Base-by-base conservation (phyloP, 1,284 basidiomycete species). In the Rhodotorula sp. region DNA sequence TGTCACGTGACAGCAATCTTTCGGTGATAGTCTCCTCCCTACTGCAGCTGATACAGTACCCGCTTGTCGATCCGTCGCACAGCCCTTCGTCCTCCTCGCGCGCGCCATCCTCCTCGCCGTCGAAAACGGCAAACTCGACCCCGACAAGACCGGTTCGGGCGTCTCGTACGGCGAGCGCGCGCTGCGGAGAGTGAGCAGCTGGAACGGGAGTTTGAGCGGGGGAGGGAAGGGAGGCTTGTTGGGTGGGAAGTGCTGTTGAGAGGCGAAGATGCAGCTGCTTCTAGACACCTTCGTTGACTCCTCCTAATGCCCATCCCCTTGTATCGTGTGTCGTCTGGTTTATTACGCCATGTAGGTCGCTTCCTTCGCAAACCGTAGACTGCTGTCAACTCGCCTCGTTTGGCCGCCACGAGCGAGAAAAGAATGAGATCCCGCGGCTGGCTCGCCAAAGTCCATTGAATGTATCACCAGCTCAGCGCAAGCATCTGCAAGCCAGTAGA, bases 81-180 rank as follows among this genome's bases (percentile, higher is more conserved):
- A 56, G 72, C 95, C 95, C 0, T 99, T 99, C 80, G 84, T 93
- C 56, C 86, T 98, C 37, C 89, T 92, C 22, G 91, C 94, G 28
- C 87, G 93, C 51, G 89, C 91, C 1, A 94, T 99, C 73, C 83
- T 99, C 37, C 85, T 94, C n/a, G 87, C 91, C 8, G 94, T 99
- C 77, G 94, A 98, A 80, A 89, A 89, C 16, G 95, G 95, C 22
- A 84, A 85, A 24, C 84, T 98, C 52, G 93, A 98, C 80, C 95
- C 95, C 31, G 94, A 97, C 81, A 89, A 90, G 77, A 87, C 91
- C 22, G 94, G 92, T 0, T 92, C 91, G 66, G 95, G 95, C 47
- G 92, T 99, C 50, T 93, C 91, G 77, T 99, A 97, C 78, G 96
- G 95, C 18, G 95, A 98, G 80, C 86, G 95, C 64, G 90, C 92